Conservation (phyloP, 148 eudicot genomes). For the Chenopodium suecicum region DNA sequence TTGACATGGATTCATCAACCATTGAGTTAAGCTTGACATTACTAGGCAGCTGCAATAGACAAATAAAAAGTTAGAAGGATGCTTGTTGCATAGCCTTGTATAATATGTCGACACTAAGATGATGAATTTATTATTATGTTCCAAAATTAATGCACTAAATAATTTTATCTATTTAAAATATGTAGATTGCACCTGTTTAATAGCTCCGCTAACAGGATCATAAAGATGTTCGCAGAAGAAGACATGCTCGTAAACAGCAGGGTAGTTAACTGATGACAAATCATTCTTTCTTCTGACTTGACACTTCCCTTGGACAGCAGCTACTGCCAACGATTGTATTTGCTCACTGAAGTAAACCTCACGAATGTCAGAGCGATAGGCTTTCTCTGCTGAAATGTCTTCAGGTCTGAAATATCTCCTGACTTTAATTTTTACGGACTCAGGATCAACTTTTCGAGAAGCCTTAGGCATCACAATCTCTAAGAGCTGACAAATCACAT, state of each 20-base stretch:
- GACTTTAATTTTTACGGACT: conserved; percentile 47
- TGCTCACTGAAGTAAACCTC: conserved; percentile 95
- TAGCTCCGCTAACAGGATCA: conserved; percentile 75
- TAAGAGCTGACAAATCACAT: conserved; percentile 75
- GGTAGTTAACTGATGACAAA: conserved; percentile 47
- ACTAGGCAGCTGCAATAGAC: conserved; percentile 59
- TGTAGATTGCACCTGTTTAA: conserved; percentile 60
- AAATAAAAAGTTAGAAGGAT: not conserved
- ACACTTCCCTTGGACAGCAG: conserved; percentile 75
- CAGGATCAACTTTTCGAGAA: conserved; percentile 46
- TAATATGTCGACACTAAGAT: not conserved
- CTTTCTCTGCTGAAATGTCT: conserved; percentile 84
- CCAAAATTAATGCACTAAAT: not conserved
- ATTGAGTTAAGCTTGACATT: conserved; percentile 47
- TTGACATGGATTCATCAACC: conserved; percentile 41
- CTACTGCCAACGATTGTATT: conserved; percentile 39
- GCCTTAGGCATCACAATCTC: conserved; percentile 47
- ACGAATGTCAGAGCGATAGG: conserved; percentile 83
- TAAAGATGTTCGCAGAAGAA: conserved; percentile 86
- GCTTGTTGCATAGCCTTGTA: not conserved
- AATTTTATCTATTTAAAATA: not conserved
- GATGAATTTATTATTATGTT: not conserved
- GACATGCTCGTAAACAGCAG: conserved; percentile 57
- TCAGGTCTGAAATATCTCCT: conserved; percentile 90
- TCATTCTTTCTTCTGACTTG: conserved; percentile 74